phyloP scores from a whole-genome alignment of 768 basidiomycete genomes.

The Albatrellus ellisii region DNA sequence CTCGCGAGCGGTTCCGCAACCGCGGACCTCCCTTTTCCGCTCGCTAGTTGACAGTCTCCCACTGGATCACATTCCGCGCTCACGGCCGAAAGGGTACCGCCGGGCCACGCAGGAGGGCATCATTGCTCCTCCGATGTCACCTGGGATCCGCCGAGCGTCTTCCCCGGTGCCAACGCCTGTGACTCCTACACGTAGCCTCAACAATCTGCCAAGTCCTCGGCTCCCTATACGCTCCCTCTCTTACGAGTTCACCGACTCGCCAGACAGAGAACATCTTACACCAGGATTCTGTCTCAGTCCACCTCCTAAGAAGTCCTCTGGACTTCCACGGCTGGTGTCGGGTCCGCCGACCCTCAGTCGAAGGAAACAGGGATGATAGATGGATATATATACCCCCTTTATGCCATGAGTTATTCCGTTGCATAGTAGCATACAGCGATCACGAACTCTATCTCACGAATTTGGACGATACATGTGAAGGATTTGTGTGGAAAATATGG shows the following conservation, averaged over 20 bases:
- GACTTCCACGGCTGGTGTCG: too few relatives aligned
- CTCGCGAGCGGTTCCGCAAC: slow-evolving; percentile 22
- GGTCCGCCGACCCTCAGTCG: too few relatives aligned
- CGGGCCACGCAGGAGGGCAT: slow-evolving; percentile 49
- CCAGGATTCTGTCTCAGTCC: too few relatives aligned
- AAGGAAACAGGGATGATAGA: too few relatives aligned
- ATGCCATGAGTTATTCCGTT: too few relatives aligned
- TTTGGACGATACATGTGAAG: too few relatives aligned
- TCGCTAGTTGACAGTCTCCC: slow-evolving; percentile 38
- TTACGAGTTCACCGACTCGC: slow-evolving; percentile 13
- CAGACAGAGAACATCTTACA: too few relatives aligned
- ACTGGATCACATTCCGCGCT: slow-evolving; percentile 27
- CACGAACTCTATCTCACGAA: too few relatives aligned
- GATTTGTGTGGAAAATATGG: too few relatives aligned
- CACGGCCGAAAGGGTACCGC: slow-evolving; percentile 33
- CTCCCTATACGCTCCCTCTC: slow-evolving; percentile 9
- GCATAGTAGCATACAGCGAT: too few relatives aligned
- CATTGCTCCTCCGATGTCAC: slow-evolving; percentile 53
- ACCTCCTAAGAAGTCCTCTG: too few relatives aligned
- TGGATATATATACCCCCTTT: too few relatives aligned
- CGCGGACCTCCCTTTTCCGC: slow-evolving; percentile 55
- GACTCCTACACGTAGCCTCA: slow-evolving; percentile 12
- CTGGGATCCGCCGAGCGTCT: slow-evolving; percentile 14
- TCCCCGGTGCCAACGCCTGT: slow-evolving; percentile 8
- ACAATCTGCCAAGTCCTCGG: slow-evolving; percentile 9